Evolutionary conservation across 2,329 filamentous ascomycete genomes (phyloP), one percentile per base, ranked within the genome.

Genomic region (Xylaria sp.): DNA sequence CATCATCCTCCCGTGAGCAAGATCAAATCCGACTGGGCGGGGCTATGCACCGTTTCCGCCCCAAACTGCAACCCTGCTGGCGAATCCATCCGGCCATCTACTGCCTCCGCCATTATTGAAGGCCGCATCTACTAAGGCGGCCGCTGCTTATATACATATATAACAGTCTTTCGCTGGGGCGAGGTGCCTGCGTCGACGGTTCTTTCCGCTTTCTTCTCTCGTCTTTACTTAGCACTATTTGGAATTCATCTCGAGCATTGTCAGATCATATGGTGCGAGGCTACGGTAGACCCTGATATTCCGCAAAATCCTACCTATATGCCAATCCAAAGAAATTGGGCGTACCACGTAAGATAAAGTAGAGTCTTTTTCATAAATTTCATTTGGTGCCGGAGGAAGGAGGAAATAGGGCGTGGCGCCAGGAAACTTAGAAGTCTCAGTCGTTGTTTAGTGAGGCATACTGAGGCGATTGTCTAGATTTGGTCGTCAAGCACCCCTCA

Each of bases 181-280:
- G 67, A 63, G 31, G 67, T 69, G 67, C 67, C 58, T 69, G 67
- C 67, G 52, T 69, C 52, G 37, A 54, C 23, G 3, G n/a, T 34
- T 23, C 41, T 60, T 62, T 20, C 28, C 12, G 12, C 37, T 44
- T 44, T 28, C 39, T 39, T 58, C 37, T n/a, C 37, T 51, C 20
- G 25, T 37, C 52, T 55, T 37, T 55, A 50, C 37, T 50, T 20
- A 9, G 50, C 54, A 13, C 18, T n/a, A 41, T 57, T 37, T n/a
- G n/a, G n/a, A 44, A 58, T 46, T n/a, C 34, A 7, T 20, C 39
- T 41, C 9, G 3, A 56, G 13, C 18, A 20, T 59, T 23, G 15
- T 46, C 37, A 13, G 52, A n/a, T 58, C 23, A n/a, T 59, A 55
- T 25, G 48, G 46, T 60, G 37, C 37, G 34, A 52, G 61, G 31